A percentile compares a stretch with the other conserved stretches of the same genome.
Evolutionary conservation across 2,329 filamentous ascomycete species (phyloP).

Genomic region (Purpureocillium lavendulum): DNA sequence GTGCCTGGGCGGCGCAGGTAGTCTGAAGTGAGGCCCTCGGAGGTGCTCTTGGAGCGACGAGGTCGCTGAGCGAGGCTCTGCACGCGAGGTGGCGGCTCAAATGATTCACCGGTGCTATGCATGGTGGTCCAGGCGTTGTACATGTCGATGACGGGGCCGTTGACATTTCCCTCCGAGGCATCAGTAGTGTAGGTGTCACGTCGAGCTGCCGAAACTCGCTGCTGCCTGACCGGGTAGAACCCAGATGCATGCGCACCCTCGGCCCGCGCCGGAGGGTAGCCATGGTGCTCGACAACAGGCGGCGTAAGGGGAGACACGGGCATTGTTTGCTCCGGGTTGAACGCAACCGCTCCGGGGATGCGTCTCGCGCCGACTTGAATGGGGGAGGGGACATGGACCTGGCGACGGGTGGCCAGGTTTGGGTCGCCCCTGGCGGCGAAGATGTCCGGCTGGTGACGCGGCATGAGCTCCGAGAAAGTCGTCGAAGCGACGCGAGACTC

Average conservation of each 20-base stretch:
- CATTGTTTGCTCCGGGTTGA: too few relatives aligned
- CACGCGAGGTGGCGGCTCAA: slow-evolving; percentile 8
- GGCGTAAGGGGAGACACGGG: slow-evolving; percentile 19
- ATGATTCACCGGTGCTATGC: slow-evolving; percentile 9
- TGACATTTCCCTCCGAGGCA: slow-evolving; percentile 1
- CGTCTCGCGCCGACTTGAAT: slow-evolving; percentile 13
- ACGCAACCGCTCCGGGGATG: slow-evolving; percentile 3
- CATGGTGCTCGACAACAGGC: neutral
- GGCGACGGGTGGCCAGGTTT: slow-evolving; percentile 21
- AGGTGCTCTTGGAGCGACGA: slow-evolving; percentile 20
- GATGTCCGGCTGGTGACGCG: slow-evolving; percentile 10
- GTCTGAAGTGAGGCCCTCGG: slow-evolving; percentile 10
- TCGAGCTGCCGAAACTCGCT: neutral
- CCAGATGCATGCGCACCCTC: neutral
- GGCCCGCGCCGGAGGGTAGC: neutral
- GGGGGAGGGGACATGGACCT: slow-evolving; percentile 15
- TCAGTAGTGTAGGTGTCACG: neutral
- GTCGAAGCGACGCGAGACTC: slow-evolving; percentile 8
- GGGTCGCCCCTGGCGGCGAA: slow-evolving; percentile 2
- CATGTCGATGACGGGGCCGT: slow-evolving; percentile 11
- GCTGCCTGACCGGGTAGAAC: neutral
- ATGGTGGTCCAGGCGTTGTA: slow-evolving; percentile 12
- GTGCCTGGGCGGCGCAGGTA: neutral
- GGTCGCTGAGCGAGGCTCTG: slow-evolving; percentile 12
- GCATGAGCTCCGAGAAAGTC: slow-evolving; percentile 23